Percentiles rank a stretch among this genome's conserved stretches.
Evolutionary conservation across 129 eudicot species (phyloP).

Genomic region (Apium graveolens): DNA sequence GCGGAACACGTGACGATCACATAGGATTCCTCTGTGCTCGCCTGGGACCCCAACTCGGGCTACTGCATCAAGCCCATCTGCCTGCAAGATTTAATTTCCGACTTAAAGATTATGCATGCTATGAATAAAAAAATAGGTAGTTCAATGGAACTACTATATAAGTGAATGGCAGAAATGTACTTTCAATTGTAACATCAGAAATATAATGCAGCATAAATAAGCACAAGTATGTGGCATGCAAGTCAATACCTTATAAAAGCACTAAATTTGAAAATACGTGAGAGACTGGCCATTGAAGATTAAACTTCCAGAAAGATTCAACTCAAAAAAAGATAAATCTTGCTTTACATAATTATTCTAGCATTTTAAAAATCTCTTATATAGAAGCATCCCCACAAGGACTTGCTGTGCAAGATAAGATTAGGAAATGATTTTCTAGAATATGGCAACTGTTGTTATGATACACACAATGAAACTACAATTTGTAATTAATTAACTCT

Average conservation of each 20-base stretch:
- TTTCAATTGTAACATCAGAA: background rate
- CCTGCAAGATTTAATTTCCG: slow-evolving; percentile 44
- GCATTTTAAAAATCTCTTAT: background rate
- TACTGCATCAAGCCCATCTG: slow-evolving; percentile 87
- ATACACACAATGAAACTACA: background rate
- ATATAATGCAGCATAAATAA: background rate
- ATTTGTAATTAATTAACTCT: background rate
- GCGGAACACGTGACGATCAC: slow-evolving; percentile 72
- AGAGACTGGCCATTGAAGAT: background rate
- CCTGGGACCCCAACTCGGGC: slow-evolving; percentile 98
- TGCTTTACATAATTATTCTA: no score
- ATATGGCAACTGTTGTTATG: background rate
- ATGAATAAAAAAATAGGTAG: background rate
- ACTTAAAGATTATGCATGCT: background rate
- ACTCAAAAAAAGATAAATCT: background rate
- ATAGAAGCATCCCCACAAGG: background rate
- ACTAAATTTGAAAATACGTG: background rate
- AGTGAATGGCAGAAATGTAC: background rate
- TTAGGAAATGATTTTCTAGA: background rate
- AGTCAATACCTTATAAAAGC: background rate
- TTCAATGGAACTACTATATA: background rate
- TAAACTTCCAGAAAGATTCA: background rate
- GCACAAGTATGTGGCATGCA: background rate
- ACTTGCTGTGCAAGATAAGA: background rate
- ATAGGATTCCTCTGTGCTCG: slow-evolving; percentile 85